Evolutionary conservation across 1,139 yeast genomes (phyloP).

Genomic region (Kodamaea sp.): DNA sequence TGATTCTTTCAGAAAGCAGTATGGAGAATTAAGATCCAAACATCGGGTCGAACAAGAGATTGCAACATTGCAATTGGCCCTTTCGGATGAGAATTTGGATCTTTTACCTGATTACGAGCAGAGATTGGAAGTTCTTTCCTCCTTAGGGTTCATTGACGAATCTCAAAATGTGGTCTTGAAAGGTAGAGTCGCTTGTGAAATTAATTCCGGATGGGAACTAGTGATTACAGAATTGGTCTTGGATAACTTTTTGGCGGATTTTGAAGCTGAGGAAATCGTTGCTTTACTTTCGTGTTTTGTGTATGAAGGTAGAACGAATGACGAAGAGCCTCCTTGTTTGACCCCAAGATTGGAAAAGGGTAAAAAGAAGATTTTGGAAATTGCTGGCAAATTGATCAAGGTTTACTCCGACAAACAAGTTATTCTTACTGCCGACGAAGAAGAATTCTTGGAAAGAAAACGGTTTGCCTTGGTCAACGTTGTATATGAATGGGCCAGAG

Average conservation of each 20-base stretch:
- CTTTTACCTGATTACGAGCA: constrained; percentile 93
- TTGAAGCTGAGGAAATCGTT: constrained; percentile 94
- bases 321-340: constrained; percentile 57
- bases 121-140: constrained; percentile 72
- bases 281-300: constrained; percentile 91
- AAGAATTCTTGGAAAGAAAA: constrained; percentile 76
- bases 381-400: constrained; percentile 62
- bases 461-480: constrained; percentile 91
- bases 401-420: constrained; percentile 73
- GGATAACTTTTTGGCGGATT: constrained; percentile 89
- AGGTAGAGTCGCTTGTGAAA: constrained; percentile 86
- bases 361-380: constrained; percentile 64
- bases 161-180: constrained; percentile 77
- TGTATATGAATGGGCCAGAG: constrained; percentile 98
- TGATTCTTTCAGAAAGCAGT: constrained; percentile 50
- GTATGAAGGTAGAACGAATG: constrained; percentile 79
- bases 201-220: constrained; percentile 88
- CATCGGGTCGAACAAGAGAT: constrained; percentile 52
- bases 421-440: constrained; percentile 79
- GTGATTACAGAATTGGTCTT: constrained; percentile 84
- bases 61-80: constrained; percentile 54
- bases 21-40: constrained; percentile 47
- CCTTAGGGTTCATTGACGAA: constrained; percentile 74
- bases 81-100: constrained; percentile 87
- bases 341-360: constrained; percentile 89